A percentile compares a stretch with the other conserved stretches of the same genome.
Evolutionary conservation across 768 basidiomycete genomes (phyloP).

Genomic region (Flagelloscypha sp.): DNA sequence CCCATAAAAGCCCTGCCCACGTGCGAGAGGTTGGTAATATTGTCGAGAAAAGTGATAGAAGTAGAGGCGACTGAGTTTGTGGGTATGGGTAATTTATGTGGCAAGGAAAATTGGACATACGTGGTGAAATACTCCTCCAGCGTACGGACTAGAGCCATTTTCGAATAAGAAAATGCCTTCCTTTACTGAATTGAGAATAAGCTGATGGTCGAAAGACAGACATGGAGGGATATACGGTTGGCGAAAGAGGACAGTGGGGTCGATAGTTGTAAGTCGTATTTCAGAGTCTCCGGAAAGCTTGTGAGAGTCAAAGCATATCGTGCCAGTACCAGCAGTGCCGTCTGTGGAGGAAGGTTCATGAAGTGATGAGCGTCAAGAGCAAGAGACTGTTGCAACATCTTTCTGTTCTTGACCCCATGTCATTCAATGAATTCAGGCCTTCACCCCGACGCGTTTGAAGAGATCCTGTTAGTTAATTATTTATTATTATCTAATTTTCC

Average conservation of each 20-base stretch:
- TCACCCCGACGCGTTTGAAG: too few species aligned
- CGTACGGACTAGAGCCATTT: constrained; percentile 78
- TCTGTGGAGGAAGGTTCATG: too few species aligned
- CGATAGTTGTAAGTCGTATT: constrained; percentile 67
- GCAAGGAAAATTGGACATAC: constrained; percentile 34
- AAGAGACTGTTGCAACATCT: too few species aligned
- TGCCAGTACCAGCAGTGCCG: too few species aligned
- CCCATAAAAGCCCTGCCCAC: constrained; percentile 58
- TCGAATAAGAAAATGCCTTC: constrained; percentile 82
- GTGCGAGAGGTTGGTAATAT: constrained; percentile 46
- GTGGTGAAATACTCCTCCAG: constrained; percentile 79
- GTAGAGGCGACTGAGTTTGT: constrained; percentile 64
- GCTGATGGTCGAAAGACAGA: constrained; percentile 5
- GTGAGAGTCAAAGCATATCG: constrained; percentile 45
- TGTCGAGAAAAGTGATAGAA: constrained; percentile 68
- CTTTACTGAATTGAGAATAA: constrained; percentile 48
- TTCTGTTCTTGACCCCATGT: too few species aligned
- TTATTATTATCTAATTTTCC: too few species aligned
- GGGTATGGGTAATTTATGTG: constrained; percentile 6
- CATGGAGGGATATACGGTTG: constrained; percentile 39
- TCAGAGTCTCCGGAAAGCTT: constrained; percentile 42
- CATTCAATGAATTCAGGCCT: too few species aligned
- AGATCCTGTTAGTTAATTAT: too few species aligned
- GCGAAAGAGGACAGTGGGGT: constrained; percentile 76
- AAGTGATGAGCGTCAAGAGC: too few species aligned